Evolutionary conservation across 176 grass and related monocot genomes (phyloP).

Genomic region (Lolium perenne): DNA sequence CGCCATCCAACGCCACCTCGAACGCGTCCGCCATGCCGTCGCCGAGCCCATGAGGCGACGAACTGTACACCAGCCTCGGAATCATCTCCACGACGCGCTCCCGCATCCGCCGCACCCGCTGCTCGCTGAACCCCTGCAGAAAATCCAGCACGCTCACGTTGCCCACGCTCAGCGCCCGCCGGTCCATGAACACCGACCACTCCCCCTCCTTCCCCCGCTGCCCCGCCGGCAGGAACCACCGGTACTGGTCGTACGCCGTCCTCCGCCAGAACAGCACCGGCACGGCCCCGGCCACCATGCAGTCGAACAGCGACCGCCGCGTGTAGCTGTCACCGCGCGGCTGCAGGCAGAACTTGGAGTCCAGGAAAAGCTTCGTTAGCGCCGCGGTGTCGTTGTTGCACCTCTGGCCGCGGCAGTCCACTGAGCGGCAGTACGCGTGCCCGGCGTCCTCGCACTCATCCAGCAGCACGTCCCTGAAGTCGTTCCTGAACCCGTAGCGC

Average conservation of each 20-base stretch:
- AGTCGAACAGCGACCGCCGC: conserved; percentile 89
- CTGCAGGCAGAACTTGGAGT: conserved; percentile 87
- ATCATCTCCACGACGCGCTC: conserved; percentile 88
- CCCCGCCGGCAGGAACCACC: conserved; percentile 61
- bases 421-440: conserved; percentile 48
- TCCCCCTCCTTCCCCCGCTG: conserved; percentile 42
- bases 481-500: conserved; percentile 62
- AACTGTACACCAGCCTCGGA: conserved; percentile 75
- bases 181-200: conserved; percentile 95
- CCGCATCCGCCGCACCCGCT: conserved; percentile 62
- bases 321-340: conserved; percentile 94
- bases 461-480: conserved; percentile 71
- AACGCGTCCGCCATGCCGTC: conserved; percentile 70
- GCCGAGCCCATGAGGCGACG: conserved; percentile 57
- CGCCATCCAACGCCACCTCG: conserved; percentile 63
- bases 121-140: conserved; percentile 64
- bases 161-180: conserved; percentile 55
- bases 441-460: conserved; percentile 73
- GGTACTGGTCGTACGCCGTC: conserved; percentile 83
- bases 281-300: conserved; percentile 87
- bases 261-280: conserved; percentile 88
- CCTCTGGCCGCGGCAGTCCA: conserved; percentile 62
- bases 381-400: conserved; percentile 58
- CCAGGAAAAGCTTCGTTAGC: conserved; percentile 74
- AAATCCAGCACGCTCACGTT: conserved; percentile 60